Base-by-base conservation (phyloP, 495 filamentous ascomycete genomes). In the Xylaria nigripes region DNA sequence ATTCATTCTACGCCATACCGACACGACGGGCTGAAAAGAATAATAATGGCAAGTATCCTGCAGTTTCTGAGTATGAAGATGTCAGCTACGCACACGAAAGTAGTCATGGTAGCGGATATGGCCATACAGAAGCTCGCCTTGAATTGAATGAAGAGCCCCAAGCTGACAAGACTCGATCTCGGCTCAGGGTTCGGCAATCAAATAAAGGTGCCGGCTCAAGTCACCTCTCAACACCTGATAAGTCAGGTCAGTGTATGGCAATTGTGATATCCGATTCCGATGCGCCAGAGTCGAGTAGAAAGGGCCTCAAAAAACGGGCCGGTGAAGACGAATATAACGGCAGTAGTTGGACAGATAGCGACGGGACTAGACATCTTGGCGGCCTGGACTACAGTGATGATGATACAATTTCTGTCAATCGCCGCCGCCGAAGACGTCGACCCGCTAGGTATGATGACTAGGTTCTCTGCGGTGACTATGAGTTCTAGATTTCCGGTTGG, bases 321-420 rank as follows among this genome's bases (percentile, higher is more conserved):
- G 61, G 50, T 2, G 63, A 66, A 41, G 61, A 59, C 13, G 61
- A 63, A 43, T 63, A 63, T 25, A 63, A 63, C 19, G 63, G 63
- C 1, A 51, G 50, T 2, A 59, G 58, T 50, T 66, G 63, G 63
- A 54, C 51, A 2, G 63, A 64, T 29, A 59, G 55, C 41, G 54
- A 63, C 48, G 61, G 61, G 4, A 56, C 48, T 24, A 48, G 45
- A 29, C 63, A 58, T 19, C 42, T 49, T 4, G 63, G 63, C 24
- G 61, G 38, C 12, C 55, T 41, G 24, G 57, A 43, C 42, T 57
- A 62, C 27, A 56, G 30, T 42, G 62, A 62, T 21, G 45, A 57
- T 5, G 62, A 65, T 10, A 54, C 32, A 3, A 6, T 24, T 23
- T 51, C 61, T 15, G 50, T 61, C 24, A 55, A 61, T 32, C 61